Percentiles rank a stretch among this genome's conserved stretches.
These are phyloP conservation scores for Trametes cubensis DNA, from an alignment of 768 basidiomycete species.

Conservation along the genomic window DNA sequence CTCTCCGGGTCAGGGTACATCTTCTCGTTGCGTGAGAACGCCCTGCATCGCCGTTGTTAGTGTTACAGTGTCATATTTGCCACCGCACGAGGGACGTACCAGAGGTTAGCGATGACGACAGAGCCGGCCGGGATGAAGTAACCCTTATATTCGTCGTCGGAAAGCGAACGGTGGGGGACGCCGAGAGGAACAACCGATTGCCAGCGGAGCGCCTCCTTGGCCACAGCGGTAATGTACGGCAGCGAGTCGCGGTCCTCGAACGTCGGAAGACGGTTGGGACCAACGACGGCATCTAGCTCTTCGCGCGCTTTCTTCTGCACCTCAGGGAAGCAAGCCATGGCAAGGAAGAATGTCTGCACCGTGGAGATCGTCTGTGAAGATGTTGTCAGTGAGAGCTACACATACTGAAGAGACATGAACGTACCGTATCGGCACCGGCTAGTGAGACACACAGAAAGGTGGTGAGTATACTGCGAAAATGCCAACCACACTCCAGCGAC, in stretches of 20 bases:
- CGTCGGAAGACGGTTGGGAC: constrained; percentile 27
- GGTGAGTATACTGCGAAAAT: neutral
- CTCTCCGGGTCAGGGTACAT: constrained; percentile 18
- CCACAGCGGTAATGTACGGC: constrained; percentile 32
- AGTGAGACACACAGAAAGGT: too few species aligned
- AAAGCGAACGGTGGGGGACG: constrained; percentile 18
- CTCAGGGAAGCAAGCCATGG: constrained; percentile 25
- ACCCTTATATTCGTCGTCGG: constrained; percentile 24
- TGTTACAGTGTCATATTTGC: neutral
- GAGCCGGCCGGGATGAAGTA: constrained; percentile 24
- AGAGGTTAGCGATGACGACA: constrained; percentile 16
- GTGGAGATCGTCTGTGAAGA: constrained; percentile 26
- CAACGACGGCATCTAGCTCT: constrained; percentile 26
- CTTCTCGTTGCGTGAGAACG: constrained; percentile 17
- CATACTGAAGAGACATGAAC: neutral
- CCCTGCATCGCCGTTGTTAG: constrained; percentile 1
- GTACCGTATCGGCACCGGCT: constrained; percentile 30
- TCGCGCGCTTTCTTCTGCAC: constrained; percentile 24
- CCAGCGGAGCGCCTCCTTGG: constrained; percentile 34
- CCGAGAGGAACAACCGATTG: constrained; percentile 24
- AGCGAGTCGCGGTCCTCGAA: constrained; percentile 29
- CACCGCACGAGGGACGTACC: neutral
- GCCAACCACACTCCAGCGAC: neutral
- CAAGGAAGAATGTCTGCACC: constrained; percentile 25
- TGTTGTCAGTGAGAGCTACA: neutral